Percentiles rank a stretch among this genome's conserved stretches.
Conservation (phyloP, 164 flowering plant species). For the Cinnamomum chago region DNA sequence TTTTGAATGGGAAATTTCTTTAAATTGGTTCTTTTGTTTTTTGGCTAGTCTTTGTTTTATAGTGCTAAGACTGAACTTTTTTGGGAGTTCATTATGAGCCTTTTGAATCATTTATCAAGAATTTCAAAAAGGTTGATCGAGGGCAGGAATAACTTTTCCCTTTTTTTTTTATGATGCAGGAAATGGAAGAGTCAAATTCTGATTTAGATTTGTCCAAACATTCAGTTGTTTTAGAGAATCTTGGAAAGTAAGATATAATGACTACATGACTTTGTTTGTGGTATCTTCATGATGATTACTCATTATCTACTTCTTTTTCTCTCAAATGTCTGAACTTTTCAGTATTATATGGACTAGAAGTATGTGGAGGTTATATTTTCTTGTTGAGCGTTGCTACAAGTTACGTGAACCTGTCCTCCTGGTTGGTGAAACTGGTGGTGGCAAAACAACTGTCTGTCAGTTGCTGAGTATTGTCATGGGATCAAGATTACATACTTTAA, state of each 20-base stretch:
- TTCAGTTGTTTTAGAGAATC: conserved; percentile 18
- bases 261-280: neutral
- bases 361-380: conserved; percentile 76
- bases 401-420: conserved; percentile 93
- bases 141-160: too few species aligned
- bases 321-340: conserved; percentile 14
- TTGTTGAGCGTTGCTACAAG: conserved; percentile 71
- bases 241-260: conserved; percentile 36
- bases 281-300: too few species aligned
- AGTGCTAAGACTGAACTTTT: neutral
- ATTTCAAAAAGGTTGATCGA: neutral
- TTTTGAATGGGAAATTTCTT: too few species aligned
- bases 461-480: conserved; percentile 50
- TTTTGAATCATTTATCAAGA: neutral
- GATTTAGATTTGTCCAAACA: conserved; percentile 4
- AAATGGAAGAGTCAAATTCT: conserved; percentile 1
- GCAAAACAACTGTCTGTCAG: conserved; percentile 94
- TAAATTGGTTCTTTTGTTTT: too few species aligned
- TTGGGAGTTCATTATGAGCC: neutral
- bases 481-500: conserved; percentile 65
- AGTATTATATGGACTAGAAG: conserved; percentile 71
- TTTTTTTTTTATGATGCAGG: conserved; percentile 26
- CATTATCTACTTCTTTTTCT: neutral
- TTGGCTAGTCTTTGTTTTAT: neutral
- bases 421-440: conserved; percentile 99